Evolutionary conservation across 2,329 filamentous ascomycete species (phyloP).

Genomic region (Botryotinia convoluta): DNA sequence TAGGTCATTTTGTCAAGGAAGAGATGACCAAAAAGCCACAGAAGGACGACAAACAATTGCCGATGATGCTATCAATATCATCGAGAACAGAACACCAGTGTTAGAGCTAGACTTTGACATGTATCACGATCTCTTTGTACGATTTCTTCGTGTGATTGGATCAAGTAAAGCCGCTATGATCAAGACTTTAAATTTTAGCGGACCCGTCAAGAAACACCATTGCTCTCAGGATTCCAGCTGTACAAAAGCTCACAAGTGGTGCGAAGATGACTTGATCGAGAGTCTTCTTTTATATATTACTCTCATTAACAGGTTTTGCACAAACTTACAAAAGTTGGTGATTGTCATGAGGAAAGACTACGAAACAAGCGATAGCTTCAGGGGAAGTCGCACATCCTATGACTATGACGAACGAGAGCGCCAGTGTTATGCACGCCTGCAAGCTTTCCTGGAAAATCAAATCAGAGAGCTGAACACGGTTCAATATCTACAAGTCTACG

Average conservation of each 20-base stretch:
- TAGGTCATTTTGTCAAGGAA: not conserved
- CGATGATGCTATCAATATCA: not conserved
- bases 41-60: too few relatives aligned
- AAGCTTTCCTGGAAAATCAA: not conserved
- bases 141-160: not conserved
- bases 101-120: not conserved
- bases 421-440: not conserved
- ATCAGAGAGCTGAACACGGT: not conserved
- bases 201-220: not conserved
- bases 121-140: not conserved
- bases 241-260: rapidly evolving
- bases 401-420: not conserved
- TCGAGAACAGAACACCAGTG: not conserved
- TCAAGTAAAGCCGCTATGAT: not conserved
- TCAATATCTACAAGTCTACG: not conserved
- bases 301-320: not conserved
- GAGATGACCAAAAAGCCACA: not conserved
- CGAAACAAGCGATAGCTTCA: not conserved
- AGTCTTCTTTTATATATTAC: not conserved
- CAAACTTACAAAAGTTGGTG: not conserved
- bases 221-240: not conserved
- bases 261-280: not conserved
- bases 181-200: not conserved
- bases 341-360: not conserved
- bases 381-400: rapidly evolving